phyloP scores from a whole-genome alignment of 441 rosid genomes.

The Biscutella laevigata region DNA sequence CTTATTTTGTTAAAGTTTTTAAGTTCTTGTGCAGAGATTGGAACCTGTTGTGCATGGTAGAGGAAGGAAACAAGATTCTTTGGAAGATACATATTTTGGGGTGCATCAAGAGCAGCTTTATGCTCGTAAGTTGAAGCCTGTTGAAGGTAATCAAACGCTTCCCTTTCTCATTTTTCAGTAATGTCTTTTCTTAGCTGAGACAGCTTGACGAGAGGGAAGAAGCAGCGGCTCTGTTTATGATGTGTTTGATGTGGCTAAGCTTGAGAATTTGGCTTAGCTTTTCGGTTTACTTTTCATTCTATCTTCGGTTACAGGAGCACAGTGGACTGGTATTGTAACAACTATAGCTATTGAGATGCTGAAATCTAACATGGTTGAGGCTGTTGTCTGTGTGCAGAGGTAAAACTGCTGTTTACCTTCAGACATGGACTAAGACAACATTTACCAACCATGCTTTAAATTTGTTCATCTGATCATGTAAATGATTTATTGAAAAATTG shows the following conservation, averaged over 20 bases:
- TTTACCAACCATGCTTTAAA: background rate
- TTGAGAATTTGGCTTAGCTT: background rate
- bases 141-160: slow-evolving; percentile 44
- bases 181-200: background rate
- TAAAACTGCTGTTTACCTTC: slow-evolving; percentile 17
- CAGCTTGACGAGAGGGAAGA: too few species aligned
- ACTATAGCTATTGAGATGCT: slow-evolving; percentile 91
- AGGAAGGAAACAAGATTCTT: slow-evolving; percentile 61
- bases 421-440: background rate
- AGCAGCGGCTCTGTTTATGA: too few species aligned
- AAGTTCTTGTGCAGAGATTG: slow-evolving; percentile 37
- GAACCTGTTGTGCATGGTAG: slow-evolving; percentile 86
- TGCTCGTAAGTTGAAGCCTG: slow-evolving; percentile 80
- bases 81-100: slow-evolving; percentile 75
- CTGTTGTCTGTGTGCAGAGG: slow-evolving; percentile 96
- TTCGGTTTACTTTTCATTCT: slow-evolving; percentile 18
- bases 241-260: background rate
- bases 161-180: background rate
- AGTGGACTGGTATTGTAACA: slow-evolving; percentile 95
- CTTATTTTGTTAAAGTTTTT: background rate
- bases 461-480: background rate
- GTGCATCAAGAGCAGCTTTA: slow-evolving; percentile 66
- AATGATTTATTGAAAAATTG: slow-evolving; percentile 1
- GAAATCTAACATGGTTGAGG: slow-evolving; percentile 76
- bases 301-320: slow-evolving; percentile 55